A percentile compares a stretch with the other conserved stretches of the same genome.
phyloP scores from a whole-genome alignment of 2,329 filamentous ascomycete species.

The Drechslera avenae region DNA sequence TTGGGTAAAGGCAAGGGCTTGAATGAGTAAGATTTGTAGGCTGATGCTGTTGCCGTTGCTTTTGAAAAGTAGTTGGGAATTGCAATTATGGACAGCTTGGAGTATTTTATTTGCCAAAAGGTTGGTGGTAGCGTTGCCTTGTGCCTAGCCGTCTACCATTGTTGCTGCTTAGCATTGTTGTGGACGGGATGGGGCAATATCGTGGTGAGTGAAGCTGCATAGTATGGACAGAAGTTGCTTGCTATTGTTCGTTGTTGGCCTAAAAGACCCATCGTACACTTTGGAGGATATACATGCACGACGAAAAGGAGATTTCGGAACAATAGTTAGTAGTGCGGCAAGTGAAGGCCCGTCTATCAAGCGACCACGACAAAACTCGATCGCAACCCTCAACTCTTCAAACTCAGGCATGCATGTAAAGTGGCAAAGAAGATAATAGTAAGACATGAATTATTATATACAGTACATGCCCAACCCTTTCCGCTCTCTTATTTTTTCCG shows the following conservation, averaged over 20 bases:
- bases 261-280: too few relatives aligned
- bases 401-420: neutral
- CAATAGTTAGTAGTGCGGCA: neutral
- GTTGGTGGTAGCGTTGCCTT: neutral
- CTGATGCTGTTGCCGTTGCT: neutral
- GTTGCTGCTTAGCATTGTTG: slow-evolving; percentile 2
- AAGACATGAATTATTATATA: slow-evolving; percentile 3
- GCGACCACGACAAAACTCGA: too few relatives aligned
- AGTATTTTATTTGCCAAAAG: neutral
- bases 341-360: neutral
- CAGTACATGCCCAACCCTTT: neutral
- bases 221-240: neutral
- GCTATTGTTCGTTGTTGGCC: neutral
- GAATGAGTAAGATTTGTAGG: too few relatives aligned
- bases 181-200: neutral
- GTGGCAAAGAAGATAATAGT: neutral
- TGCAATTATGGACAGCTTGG: too few relatives aligned
- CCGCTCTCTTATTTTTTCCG: neutral
- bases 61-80: neutral
- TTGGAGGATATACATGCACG: neutral
- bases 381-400: neutral
- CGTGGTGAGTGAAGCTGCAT: neutral
- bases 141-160: neutral
- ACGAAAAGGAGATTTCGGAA: neutral
- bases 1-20: too few relatives aligned